Evolutionary conservation across 2,329 filamentous ascomycete genomes (phyloP).

Genomic region (Penicillium corylophilum): DNA sequence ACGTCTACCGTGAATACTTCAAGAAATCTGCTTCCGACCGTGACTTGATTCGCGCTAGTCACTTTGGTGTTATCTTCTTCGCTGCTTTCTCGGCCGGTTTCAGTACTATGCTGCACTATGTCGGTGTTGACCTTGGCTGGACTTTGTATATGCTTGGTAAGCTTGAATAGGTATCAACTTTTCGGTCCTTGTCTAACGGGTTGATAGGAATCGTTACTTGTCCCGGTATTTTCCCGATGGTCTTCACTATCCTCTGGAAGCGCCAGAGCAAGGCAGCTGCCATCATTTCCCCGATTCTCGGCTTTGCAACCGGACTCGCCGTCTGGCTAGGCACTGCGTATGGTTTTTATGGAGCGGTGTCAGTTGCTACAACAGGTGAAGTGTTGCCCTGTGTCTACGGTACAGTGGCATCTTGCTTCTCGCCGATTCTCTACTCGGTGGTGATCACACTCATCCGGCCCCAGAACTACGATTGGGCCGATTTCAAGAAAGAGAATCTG

Average conservation of each 20-base stretch:
- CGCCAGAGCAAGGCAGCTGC: constrained; percentile 52
- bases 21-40: constrained; percentile 48
- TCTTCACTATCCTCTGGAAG: constrained; percentile 55
- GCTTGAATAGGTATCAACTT: background rate
- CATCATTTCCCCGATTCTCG: constrained; percentile 51
- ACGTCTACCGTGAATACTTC: constrained; percentile 54
- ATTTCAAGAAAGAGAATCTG: constrained; percentile 37
- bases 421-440: constrained; percentile 52
- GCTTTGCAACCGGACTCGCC: constrained; percentile 51
- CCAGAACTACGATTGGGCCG: constrained; percentile 43
- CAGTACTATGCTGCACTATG: constrained; percentile 55
- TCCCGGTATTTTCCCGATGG: constrained; percentile 55
- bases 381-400: constrained; percentile 55
- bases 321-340: constrained; percentile 55
- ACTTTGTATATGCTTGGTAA: constrained; percentile 54
- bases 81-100: constrained; percentile 53
- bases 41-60: constrained; percentile 53
- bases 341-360: constrained; percentile 49
- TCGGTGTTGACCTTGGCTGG: constrained; percentile 56
- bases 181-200: background rate
- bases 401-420: constrained; percentile 54
- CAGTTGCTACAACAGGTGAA: constrained; percentile 50
- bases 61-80: constrained; percentile 55
- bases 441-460: constrained; percentile 49
- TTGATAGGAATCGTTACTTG: constrained; percentile 50